These are phyloP conservation scores for Umbelopsis ramanniana DNA, from an alignment of 192 early-diverging fungal genomes.

Conservation along the genomic window DNA sequence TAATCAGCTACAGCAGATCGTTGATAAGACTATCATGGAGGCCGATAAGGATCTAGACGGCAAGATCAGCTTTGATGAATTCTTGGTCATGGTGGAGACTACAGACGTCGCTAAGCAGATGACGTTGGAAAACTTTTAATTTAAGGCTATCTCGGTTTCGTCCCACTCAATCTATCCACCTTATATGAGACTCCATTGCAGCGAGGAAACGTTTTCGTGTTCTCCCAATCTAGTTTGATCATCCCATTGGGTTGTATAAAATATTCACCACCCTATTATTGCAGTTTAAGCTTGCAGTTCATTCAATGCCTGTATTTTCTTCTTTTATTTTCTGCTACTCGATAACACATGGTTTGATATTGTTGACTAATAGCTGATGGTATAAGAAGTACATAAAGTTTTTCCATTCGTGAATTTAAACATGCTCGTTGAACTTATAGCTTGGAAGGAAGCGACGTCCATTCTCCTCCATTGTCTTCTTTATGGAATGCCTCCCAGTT, in stretches of 20 bases:
- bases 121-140: slow-evolving; percentile 80
- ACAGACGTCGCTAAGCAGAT: slow-evolving; percentile 97
- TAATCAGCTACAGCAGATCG: slow-evolving; percentile 98
- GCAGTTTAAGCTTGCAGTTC: slow-evolving; percentile 4
- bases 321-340: neutral
- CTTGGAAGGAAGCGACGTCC: neutral
- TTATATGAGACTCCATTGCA: neutral
- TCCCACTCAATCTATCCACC: neutral
- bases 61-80: slow-evolving; percentile 97
- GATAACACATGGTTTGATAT: neutral
- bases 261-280: slow-evolving; percentile 11
- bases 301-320: slow-evolving; percentile 13
- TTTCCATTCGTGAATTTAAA: neutral
- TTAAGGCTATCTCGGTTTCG: neutral
- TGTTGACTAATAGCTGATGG: too few species aligned
- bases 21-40: slow-evolving; percentile 99
- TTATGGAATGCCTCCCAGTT: slow-evolving; percentile 72
- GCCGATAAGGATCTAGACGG: slow-evolving; percentile 96
- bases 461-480: slow-evolving; percentile 67
- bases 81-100: slow-evolving; percentile 90
- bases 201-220: neutral
- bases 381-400: neutral
- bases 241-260: slow-evolving; percentile 10
- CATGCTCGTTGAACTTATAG: neutral
- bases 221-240: neutral